phyloP scores from a whole-genome alignment of 139 green algal genomes.

The Chlorella sp. region DNA sequence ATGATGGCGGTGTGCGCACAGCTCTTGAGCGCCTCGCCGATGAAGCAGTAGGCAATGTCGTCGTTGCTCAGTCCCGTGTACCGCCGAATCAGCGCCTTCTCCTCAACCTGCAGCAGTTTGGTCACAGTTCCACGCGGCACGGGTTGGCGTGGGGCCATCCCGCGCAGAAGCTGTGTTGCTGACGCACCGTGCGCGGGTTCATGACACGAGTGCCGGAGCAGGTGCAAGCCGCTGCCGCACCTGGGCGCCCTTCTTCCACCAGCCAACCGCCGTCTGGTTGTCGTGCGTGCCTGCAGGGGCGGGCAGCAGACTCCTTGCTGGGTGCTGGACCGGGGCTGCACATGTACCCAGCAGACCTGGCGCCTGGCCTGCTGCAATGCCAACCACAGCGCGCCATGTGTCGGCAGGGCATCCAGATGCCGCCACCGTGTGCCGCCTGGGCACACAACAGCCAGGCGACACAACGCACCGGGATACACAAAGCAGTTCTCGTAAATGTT shows the following conservation, averaged over 20 bases:
- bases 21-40: slow-evolving; percentile 73
- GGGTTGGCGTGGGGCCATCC: too few relatives aligned
- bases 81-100: slow-evolving; percentile 70
- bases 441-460: too few relatives aligned
- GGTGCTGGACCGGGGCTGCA: slow-evolving; percentile 42
- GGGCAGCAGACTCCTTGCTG: background rate
- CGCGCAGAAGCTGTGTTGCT: too few relatives aligned
- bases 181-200: too few relatives aligned
- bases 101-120: slow-evolving; percentile 26
- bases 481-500: slow-evolving; percentile 97
- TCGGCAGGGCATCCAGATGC: too few relatives aligned
- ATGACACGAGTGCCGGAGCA: too few relatives aligned
- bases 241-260: slow-evolving; percentile 70
- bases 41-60: slow-evolving; percentile 88
- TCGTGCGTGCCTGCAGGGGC: slow-evolving; percentile 91
- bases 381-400: background rate
- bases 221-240: too few relatives aligned
- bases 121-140: too few relatives aligned
- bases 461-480: slow-evolving; percentile 77
- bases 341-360: too few relatives aligned
- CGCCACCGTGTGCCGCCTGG: too few relatives aligned
- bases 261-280: slow-evolving; percentile 95
- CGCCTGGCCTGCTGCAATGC: too few relatives aligned
- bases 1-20: slow-evolving; percentile 83
- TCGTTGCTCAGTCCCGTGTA: slow-evolving; percentile 76